These are phyloP conservation scores for Tieghemiomyces parasiticus DNA, from an alignment of 192 early-diverging fungal genomes.

Conservation along the genomic window DNA sequence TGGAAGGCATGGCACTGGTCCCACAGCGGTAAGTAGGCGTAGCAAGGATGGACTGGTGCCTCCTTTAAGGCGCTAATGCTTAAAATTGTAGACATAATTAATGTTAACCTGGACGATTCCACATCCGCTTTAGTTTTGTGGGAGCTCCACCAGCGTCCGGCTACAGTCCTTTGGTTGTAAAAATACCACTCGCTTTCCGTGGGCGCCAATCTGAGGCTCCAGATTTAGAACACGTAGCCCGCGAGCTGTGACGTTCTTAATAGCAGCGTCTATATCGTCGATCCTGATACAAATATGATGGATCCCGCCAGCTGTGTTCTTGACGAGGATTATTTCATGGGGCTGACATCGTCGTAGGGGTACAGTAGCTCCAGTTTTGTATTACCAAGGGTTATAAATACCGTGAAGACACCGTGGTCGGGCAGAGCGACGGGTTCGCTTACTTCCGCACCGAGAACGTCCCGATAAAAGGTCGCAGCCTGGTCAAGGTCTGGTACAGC, in stretches of 20 bases:
- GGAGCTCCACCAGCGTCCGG: conserved; percentile 63
- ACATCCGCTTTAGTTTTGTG: conserved; percentile 28
- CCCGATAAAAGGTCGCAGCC: conserved; percentile 48
- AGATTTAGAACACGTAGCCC: conserved; percentile 47
- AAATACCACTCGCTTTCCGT: conserved; percentile 63
- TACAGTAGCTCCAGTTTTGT: conserved; percentile 75
- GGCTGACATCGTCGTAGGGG: conserved; percentile 56
- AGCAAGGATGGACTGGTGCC: too few relatives aligned
- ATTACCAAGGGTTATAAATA: conserved; percentile 73
- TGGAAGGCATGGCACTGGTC: too few relatives aligned
- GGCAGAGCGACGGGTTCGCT: conserved; percentile 52
- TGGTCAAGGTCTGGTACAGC: conserved; percentile 63
- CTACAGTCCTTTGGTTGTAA: conserved; percentile 74
- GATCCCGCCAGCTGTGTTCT: conserved; percentile 68
- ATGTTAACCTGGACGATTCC: too few relatives aligned
- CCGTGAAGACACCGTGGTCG: conserved; percentile 74
- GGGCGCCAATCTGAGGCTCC: conserved; percentile 70
- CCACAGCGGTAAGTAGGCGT: too few relatives aligned
- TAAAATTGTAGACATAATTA: too few relatives aligned
- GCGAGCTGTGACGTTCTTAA: conserved; percentile 43
- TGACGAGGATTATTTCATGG: conserved; percentile 64
- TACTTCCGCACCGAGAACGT: conserved; percentile 53
- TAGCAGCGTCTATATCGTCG: conserved; percentile 46
- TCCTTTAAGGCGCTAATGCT: too few relatives aligned
- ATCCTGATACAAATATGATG: conserved; percentile 76